These are phyloP conservation scores for Spathaspora girioi DNA, from an alignment of 805 yeast species.

Conservation along the genomic window DNA sequence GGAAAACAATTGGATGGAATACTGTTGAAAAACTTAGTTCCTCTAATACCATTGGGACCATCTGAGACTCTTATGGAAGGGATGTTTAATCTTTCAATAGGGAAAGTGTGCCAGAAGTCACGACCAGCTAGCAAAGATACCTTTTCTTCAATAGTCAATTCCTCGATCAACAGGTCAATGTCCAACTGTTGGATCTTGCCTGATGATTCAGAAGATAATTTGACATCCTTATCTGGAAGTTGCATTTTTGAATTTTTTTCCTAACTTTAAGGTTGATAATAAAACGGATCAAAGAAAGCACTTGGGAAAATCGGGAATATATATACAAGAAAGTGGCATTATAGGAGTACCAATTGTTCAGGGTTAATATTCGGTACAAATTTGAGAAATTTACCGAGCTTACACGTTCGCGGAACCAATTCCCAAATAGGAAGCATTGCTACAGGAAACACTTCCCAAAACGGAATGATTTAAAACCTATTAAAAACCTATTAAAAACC, in stretches of 20 bases:
- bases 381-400: not conserved
- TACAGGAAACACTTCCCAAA: not conserved
- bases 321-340: not conserved
- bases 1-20: conserved; percentile 31
- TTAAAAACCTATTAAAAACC: not conserved
- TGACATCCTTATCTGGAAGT: conserved; percentile 1
- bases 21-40: conserved; percentile 24
- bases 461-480: not conserved
- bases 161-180: conserved; percentile 24
- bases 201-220: not conserved
- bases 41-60: conserved; percentile 33
- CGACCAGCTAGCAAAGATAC: conserved; percentile 38
- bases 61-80: conserved; percentile 44
- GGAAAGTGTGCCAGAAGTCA: conserved; percentile 51
- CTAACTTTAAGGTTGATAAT: not conserved
- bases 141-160: conserved; percentile 32
- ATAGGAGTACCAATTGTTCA: not conserved
- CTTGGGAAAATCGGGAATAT: not conserved
- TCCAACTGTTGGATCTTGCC: conserved; percentile 14
- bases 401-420: not conserved
- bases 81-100: conserved; percentile 35
- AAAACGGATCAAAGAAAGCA: not conserved
- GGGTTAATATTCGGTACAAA: not conserved
- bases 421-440: not conserved
- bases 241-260: not conserved